A percentile compares a stretch with the other conserved stretches of the same genome.
phyloP scores from a whole-genome alignment of 1,139 yeast species.

The Lodderomyces metapsilosis region DNA sequence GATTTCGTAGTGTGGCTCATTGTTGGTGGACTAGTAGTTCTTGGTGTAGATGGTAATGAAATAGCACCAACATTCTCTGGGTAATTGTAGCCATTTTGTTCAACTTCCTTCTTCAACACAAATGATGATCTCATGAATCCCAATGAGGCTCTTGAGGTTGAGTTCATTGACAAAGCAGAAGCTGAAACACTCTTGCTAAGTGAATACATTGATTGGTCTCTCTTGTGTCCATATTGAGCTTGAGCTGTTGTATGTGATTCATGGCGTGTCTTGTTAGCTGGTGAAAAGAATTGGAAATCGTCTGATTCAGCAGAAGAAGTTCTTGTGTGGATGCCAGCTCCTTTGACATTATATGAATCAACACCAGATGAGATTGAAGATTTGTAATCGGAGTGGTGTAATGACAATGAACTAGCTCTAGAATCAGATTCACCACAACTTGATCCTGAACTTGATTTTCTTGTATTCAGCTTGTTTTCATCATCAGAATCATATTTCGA shows the following conservation, averaged over 20 bases:
- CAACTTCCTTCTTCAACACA: slow-evolving; percentile 35
- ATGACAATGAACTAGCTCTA: slow-evolving; percentile 40
- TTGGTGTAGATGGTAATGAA: slow-evolving; percentile 10
- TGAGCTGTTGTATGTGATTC: slow-evolving; percentile 7
- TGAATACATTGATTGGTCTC: slow-evolving; percentile 9
- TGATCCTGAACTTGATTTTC: slow-evolving; percentile 5
- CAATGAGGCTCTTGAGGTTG: slow-evolving; percentile 28
- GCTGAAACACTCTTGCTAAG: slow-evolving; percentile 14
- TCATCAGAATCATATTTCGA: slow-evolving; percentile 38
- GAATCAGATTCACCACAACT: slow-evolving; percentile 16
- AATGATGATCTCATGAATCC: slow-evolving; percentile 44
- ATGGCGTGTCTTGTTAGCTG: slow-evolving; percentile 4
- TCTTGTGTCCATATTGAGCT: slow-evolving; percentile 6
- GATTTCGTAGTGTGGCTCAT: slow-evolving; percentile 2
- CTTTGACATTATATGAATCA: slow-evolving; percentile 5
- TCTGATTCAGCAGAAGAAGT: slow-evolving; percentile 9
- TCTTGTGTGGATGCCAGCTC: slow-evolving; percentile 10
- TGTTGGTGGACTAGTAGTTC: slow-evolving; percentile 13
- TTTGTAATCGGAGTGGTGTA: slow-evolving; percentile 40
- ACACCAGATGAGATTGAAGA: slow-evolving; percentile 24
- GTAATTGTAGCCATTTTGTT: slow-evolving; percentile 23
- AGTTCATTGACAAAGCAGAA: slow-evolving; percentile 15
- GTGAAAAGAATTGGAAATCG: slow-evolving; percentile 11
- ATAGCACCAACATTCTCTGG: slow-evolving; percentile 30
- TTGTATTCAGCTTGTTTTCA: slow-evolving; percentile 23